phyloP scores from a whole-genome alignment of 495 filamentous ascomycete species.

The Acidomyces sp. region DNA sequence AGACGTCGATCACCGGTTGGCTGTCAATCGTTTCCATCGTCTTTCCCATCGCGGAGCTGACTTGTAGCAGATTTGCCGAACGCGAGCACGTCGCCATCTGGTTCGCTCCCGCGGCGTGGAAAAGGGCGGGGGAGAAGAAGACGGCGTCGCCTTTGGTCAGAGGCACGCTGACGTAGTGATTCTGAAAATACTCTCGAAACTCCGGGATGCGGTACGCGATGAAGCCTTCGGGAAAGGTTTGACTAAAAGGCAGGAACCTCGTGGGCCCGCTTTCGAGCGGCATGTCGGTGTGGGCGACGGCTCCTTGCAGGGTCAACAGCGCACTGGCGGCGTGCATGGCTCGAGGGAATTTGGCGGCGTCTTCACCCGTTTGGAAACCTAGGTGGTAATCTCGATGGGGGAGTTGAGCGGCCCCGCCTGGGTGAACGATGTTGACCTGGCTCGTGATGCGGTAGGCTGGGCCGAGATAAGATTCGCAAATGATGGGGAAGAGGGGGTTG shows the following conservation, averaged over 20 bases:
- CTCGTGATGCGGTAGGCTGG: conserved; percentile 41
- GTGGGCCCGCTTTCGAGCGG: conserved; percentile 40
- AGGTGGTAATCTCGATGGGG: conserved; percentile 47
- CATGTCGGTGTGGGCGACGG: conserved; percentile 45
- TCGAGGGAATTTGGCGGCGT: conserved; percentile 30
- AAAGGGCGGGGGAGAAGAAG: conserved; percentile 45
- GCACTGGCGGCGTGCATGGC: conserved; percentile 34
- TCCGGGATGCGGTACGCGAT: conserved; percentile 36
- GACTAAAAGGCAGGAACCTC: conserved; percentile 41
- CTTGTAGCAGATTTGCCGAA: conserved; percentile 41
- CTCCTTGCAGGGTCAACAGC: conserved; percentile 44
- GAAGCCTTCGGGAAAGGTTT: conserved; percentile 39
- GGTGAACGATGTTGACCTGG: conserved; percentile 44
- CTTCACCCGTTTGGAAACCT: conserved; percentile 36
- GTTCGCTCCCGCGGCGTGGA: conserved; percentile 45
- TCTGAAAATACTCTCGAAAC: conserved; percentile 37
- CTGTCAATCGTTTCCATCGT: conserved; percentile 44
- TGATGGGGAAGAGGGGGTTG: conserved; percentile 38
- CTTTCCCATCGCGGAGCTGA: conserved; percentile 44
- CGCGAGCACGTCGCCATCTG: conserved; percentile 33
- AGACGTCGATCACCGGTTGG: conserved; percentile 30
- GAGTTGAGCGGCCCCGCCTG: conserved; percentile 38
- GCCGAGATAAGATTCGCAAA: conserved; percentile 39
- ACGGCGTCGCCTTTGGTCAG: conserved; percentile 38
- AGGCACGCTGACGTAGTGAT: conserved; percentile 35